Evolutionary conservation across 2,329 filamentous ascomycete genomes (phyloP).

Genomic region (Colletotrichum gloeosporioides): DNA sequence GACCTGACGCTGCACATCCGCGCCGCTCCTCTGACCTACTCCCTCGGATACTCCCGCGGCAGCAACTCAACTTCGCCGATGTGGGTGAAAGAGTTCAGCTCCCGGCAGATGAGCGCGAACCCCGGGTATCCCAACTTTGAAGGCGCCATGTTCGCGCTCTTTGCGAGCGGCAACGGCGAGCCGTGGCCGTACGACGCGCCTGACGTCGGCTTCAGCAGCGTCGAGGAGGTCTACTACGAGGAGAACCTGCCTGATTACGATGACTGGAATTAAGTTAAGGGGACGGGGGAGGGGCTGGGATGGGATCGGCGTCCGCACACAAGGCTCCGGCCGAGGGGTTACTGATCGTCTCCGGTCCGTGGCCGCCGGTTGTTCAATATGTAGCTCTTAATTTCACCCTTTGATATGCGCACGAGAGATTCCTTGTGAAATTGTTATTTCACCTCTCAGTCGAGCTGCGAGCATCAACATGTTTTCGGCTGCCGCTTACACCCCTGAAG

Average conservation of each 20-base stretch:
- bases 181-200: conserved; percentile 27
- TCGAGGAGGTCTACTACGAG: conserved; percentile 26
- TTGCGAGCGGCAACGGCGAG: conserved; percentile 25
- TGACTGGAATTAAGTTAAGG: background rate
- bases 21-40: conserved; percentile 25
- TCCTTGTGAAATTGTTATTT: background rate
- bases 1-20: conserved; percentile 26
- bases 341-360: background rate
- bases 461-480: background rate
- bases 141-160: conserved; percentile 27
- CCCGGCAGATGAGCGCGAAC: conserved; percentile 9
- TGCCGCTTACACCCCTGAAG: background rate
- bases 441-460: background rate
- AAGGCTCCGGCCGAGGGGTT: background rate
- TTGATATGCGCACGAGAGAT: background rate
- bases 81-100: conserved; percentile 24
- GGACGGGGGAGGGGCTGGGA: background rate
- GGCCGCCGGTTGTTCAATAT: background rate
- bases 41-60: conserved; percentile 25
- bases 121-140: conserved; percentile 24
- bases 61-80: background rate
- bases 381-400: background rate
- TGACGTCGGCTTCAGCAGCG: conserved; percentile 24
- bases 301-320: background rate
- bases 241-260: conserved; percentile 20